phyloP scores from a whole-genome alignment of 2,329 filamentous ascomycete species.

The Torrubiellomyces zombiae region DNA sequence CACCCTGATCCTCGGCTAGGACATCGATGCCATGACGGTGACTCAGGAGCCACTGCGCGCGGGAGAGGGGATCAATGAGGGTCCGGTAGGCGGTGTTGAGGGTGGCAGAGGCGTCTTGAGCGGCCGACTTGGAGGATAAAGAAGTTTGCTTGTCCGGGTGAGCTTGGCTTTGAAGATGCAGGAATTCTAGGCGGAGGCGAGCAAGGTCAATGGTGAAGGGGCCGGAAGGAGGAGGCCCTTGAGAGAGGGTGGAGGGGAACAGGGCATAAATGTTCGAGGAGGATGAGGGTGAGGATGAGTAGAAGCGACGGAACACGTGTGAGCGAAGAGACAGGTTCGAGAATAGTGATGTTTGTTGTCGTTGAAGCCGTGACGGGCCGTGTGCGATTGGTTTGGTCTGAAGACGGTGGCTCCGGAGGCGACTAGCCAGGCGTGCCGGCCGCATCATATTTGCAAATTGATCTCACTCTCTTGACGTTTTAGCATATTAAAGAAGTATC shows the following conservation, averaged over 20 bases:
- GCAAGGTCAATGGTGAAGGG: slow-evolving; percentile 58
- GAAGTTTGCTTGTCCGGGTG: slow-evolving; percentile 55
- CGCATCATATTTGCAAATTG: too few relatives aligned
- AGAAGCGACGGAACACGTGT: too few relatives aligned
- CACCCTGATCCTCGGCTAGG: slow-evolving; percentile 60
- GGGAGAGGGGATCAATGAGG: slow-evolving; percentile 55
- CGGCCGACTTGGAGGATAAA: slow-evolving; percentile 36
- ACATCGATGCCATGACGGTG: slow-evolving; percentile 63
- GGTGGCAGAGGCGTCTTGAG: slow-evolving; percentile 61
- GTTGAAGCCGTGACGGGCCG: neutral
- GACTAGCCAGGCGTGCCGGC: too few relatives aligned
- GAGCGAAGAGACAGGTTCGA: too few relatives aligned
- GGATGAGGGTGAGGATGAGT: slow-evolving; percentile 4
- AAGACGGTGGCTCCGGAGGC: too few relatives aligned
- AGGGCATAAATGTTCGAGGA: slow-evolving; percentile 59
- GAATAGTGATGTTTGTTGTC: too few relatives aligned
- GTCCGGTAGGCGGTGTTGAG: slow-evolving; percentile 92
- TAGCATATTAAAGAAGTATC: too few relatives aligned
- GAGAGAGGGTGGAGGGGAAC: slow-evolving; percentile 65
- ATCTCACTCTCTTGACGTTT: too few relatives aligned
- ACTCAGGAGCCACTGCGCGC: slow-evolving; percentile 78
- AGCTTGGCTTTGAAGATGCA: slow-evolving; percentile 60
- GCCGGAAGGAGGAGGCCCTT: slow-evolving; percentile 60
- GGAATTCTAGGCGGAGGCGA: slow-evolving; percentile 67
- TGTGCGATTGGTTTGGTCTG: slow-evolving; percentile 1